Base-by-base conservation (phyloP, 1,284 basidiomycete species). In the Austroboletus olivaceoglutinosus region DNA sequence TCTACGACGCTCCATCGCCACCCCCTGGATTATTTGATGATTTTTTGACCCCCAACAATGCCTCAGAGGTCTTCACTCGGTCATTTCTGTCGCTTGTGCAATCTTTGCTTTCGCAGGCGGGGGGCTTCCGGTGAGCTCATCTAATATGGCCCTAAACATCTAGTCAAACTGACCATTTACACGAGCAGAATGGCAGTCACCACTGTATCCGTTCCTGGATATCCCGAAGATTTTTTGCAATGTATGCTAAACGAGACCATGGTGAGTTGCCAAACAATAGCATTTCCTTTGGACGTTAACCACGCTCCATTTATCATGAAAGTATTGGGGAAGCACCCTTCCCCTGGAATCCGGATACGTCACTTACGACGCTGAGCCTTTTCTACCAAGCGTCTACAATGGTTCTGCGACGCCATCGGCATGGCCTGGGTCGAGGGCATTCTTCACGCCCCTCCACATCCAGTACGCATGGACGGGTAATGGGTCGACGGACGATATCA, bases 331-430 rank as follows among this genome's bases (percentile, higher is more conserved):
- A 42, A 43, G 16, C 22, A 37, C 12, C 8, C 64, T 67, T 39
- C 54, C 53, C 10, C 19, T 63, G 12, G 40, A 47, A 23, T 49
- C 39, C 18, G 57, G 61, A 51, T 70, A 72, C 33, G 58, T 73
- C 53, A 76, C 76, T 21, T 82, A 81, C 57, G 76, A 73, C 51
- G 71, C 82, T 48, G 82, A 86, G 55, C 81, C 82, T 8, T 79
- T 85, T 73, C 67, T 81, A 11, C 63, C 76, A 1, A 60, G 58
- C 31, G 51, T 78, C 49, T 75, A 79, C 56, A 65, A 67, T 6
- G 23, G 23, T 5, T 8, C 23, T 25, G 4, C 23, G 9, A 33
- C 58, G 25, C 62, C 65, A 11, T 70, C 79, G 12, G 79, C 82
- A 8, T 83, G 74, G 62, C 82, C 81, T 2, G 75, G 77, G 8